phyloP scores from a whole-genome alignment of 2,329 filamentous ascomycete species.

The Thielaviopsis euricoi region DNA sequence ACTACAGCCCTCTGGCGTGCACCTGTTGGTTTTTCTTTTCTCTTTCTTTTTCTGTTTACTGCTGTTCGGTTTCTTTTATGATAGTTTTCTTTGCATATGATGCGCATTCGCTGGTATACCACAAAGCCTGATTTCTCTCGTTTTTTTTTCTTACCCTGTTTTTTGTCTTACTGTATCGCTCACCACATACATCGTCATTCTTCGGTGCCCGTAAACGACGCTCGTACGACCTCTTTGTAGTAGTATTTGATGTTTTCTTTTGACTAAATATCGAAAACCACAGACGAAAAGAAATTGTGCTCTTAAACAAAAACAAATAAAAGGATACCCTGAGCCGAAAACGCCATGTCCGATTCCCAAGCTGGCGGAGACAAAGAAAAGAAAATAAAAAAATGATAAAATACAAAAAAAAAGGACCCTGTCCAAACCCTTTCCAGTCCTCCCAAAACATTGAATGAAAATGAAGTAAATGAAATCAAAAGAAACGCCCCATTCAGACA shows the following conservation, averaged over 20 bases:
- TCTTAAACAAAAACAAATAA: slow-evolving; percentile 1
- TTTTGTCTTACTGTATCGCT: not conserved
- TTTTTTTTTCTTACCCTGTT: slow-evolving; percentile 10
- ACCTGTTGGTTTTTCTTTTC: not conserved
- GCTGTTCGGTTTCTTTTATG: not conserved
- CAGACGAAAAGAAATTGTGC: not conserved
- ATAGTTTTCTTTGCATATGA: not conserved
- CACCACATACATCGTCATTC: too few relatives aligned
- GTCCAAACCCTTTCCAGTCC: not conserved
- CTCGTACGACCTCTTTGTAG: too few relatives aligned
- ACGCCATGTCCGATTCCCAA: not conserved
- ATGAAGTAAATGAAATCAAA: not conserved
- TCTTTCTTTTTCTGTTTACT: slow-evolving; percentile 1
- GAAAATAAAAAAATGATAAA: not conserved
- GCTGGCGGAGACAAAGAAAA: not conserved
- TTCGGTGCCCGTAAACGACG: too few relatives aligned
- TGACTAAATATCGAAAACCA: not conserved
- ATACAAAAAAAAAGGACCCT: not conserved
- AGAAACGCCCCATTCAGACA: not conserved
- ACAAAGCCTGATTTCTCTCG: slow-evolving; percentile 1
- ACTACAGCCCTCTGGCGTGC: not conserved
- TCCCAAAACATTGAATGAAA: not conserved
- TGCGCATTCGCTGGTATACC: slow-evolving; percentile 1
- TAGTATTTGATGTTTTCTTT: too few relatives aligned
- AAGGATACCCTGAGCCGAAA: not conserved